Conservation (phyloP, 192 early-diverging fungal genomes). For the Dissophora globulifera region DNA sequence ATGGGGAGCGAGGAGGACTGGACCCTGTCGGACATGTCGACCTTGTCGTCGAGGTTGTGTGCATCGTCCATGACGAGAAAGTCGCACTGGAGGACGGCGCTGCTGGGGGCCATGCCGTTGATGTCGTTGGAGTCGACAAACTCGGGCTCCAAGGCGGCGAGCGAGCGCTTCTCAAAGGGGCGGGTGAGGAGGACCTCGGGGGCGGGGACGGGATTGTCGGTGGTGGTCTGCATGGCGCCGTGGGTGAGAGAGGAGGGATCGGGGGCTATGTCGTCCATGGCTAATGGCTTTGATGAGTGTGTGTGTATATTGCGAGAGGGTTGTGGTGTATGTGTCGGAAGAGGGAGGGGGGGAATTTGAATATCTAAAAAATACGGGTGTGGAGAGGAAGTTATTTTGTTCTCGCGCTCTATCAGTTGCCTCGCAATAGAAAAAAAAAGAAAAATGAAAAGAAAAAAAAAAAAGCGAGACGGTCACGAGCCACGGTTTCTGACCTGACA, state of each 20-base stretch:
- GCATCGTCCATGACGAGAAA: slow-evolving; percentile 30
- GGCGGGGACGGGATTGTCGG: slow-evolving; percentile 7
- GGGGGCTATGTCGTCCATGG: background rate
- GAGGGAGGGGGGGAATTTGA: background rate
- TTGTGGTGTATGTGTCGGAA: background rate
- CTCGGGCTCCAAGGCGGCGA: slow-evolving; percentile 39
- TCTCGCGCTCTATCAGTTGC: too few relatives aligned
- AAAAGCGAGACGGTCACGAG: background rate
- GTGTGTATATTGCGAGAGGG: background rate
- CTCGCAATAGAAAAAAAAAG: background rate
- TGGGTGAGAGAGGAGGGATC: background rate
- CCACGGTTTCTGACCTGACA: too few relatives aligned
- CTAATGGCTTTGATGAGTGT: too few relatives aligned
- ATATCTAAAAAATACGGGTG: background rate
- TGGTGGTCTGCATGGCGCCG: slow-evolving; percentile 5
- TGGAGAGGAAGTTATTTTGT: background rate
- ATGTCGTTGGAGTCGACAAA: slow-evolving; percentile 35
- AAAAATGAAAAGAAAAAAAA: slow-evolving; percentile 3
- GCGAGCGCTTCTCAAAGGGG: slow-evolving; percentile 25
- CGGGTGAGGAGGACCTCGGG: slow-evolving; percentile 22
- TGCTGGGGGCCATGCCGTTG: slow-evolving; percentile 34
- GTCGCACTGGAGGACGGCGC: slow-evolving; percentile 32
- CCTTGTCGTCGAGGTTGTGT: slow-evolving; percentile 14
- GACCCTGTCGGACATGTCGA: slow-evolving; percentile 19
- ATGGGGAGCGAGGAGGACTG: background rate